phyloP scores from a whole-genome alignment of 257 asterid species.

The Mentha longifolia region DNA sequence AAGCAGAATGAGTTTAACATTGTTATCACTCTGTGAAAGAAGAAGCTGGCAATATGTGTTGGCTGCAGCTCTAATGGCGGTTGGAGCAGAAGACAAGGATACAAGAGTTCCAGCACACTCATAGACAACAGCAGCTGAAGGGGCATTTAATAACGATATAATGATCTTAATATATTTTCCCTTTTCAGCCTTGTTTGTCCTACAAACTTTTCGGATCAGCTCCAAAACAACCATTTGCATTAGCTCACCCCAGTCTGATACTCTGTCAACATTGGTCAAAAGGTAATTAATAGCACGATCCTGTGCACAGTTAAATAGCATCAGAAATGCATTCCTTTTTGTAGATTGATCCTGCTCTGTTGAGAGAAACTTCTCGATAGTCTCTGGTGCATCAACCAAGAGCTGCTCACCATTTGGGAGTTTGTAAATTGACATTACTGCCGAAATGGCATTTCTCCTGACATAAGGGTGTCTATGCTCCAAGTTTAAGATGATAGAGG shows the following conservation, averaged over 20 bases:
- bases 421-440: slow-evolving; percentile 83
- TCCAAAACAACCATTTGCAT: slow-evolving; percentile 95
- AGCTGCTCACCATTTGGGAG: slow-evolving; percentile 94
- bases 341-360: slow-evolving; percentile 89
- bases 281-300: slow-evolving; percentile 87
- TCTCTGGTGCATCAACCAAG: slow-evolving; percentile 96
- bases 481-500: slow-evolving; percentile 79
- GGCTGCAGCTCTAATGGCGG: slow-evolving; percentile 93
- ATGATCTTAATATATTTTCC: slow-evolving; percentile 92
- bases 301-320: slow-evolving; percentile 91
- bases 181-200: slow-evolving; percentile 86
- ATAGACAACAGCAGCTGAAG: slow-evolving; percentile 89
- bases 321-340: slow-evolving; percentile 91
- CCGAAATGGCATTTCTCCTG: slow-evolving; percentile 84
- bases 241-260: slow-evolving; percentile 87
- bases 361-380: slow-evolving; percentile 75
- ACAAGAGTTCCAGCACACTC: slow-evolving; percentile 98
- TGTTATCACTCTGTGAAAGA: slow-evolving; percentile 89
- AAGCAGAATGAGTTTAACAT: slow-evolving; percentile 85
- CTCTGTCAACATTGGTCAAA: slow-evolving; percentile 72
- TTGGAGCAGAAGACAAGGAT: slow-evolving; percentile 92
- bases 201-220: slow-evolving; percentile 84
- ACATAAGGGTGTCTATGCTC: slow-evolving; percentile 88
- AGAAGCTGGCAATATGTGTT: slow-evolving; percentile 93
- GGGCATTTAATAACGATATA: slow-evolving; percentile 71